These are phyloP conservation scores for Coemansia sp. DNA, from an alignment of 192 early-diverging fungal genomes.

Conservation along the genomic window DNA sequence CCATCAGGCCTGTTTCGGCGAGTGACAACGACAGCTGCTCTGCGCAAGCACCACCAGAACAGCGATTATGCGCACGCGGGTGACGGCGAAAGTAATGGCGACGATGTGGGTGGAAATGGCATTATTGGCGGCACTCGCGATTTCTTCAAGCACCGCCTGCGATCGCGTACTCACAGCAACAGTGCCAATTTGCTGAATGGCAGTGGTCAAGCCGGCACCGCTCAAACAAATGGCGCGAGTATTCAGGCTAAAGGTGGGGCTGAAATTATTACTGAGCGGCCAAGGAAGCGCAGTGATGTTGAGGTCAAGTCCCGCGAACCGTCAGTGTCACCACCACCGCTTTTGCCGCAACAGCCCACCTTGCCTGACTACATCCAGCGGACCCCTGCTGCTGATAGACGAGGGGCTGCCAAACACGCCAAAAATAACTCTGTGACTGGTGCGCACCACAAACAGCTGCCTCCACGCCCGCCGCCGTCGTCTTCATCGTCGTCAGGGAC, in stretches of 20 bases:
- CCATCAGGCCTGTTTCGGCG: slow-evolving; percentile 33
- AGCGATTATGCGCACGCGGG: slow-evolving; percentile 1
- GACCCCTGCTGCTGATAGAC: neutral
- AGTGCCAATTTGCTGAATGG: slow-evolving; percentile 1
- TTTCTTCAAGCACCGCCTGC: slow-evolving; percentile 46
- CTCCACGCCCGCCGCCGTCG: slow-evolving; percentile 15
- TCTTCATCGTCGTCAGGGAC: slow-evolving; percentile 19
- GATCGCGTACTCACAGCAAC: slow-evolving; percentile 45
- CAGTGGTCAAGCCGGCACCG: neutral
- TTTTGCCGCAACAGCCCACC: slow-evolving; percentile 13
- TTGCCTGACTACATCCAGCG: slow-evolving; percentile 32
- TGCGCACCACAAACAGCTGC: neutral
- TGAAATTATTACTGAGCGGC: slow-evolving; percentile 6
- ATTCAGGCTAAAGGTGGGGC: neutral
- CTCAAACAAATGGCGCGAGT: neutral
- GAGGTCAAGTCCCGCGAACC: slow-evolving; percentile 45
- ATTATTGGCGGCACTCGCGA: slow-evolving; percentile 48
- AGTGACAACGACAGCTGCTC: slow-evolving; percentile 34
- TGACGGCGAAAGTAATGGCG: slow-evolving; percentile 15
- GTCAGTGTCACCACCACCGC: slow-evolving; percentile 13
- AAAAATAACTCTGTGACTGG: neutral
- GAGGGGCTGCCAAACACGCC: neutral
- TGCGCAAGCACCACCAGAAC: slow-evolving; percentile 26
- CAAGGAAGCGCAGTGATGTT: slow-evolving; percentile 43
- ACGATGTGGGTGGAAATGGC: slow-evolving; percentile 15